A percentile compares a stretch with the other conserved stretches of the same genome.
phyloP scores from a whole-genome alignment of 2,329 filamentous ascomycete genomes.

The Venturiaceae sp. region DNA sequence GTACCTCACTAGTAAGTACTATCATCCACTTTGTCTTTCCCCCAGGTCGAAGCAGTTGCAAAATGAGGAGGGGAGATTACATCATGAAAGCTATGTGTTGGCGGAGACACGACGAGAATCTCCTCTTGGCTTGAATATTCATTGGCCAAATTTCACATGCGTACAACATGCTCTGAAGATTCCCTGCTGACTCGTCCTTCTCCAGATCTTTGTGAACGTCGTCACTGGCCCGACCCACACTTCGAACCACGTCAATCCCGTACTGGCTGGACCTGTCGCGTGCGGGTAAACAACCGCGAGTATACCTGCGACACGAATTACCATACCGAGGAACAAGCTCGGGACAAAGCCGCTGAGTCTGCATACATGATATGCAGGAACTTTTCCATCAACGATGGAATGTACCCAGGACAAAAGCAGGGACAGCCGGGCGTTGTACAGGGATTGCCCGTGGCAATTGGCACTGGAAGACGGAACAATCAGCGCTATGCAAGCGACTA shows the following conservation, averaged over 20 bases:
- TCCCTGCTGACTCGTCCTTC: not conserved
- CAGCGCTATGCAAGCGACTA: slow-evolving; percentile 33
- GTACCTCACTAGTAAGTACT: slow-evolving; percentile 31
- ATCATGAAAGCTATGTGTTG: not conserved
- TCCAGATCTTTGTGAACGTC: slow-evolving; percentile 86
- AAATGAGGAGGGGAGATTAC: not conserved
- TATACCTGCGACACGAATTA: slow-evolving; percentile 87
- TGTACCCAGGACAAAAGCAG: slow-evolving; percentile 53
- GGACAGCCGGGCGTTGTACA: slow-evolving; percentile 46
- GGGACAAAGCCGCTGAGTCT: slow-evolving; percentile 89
- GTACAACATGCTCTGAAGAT: too few relatives aligned
- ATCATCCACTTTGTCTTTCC: not conserved
- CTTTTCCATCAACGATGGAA: slow-evolving; percentile 94
- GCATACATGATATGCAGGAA: slow-evolving; percentile 97
- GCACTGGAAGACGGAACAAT: slow-evolving; percentile 44
- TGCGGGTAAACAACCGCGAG: slow-evolving; percentile 91
- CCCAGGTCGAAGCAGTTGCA: not conserved
- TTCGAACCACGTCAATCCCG: slow-evolving; percentile 73
- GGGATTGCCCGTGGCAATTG: slow-evolving; percentile 55
- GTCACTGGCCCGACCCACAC: slow-evolving; percentile 83
- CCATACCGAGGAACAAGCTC: slow-evolving; percentile 70
- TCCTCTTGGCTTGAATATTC: not conserved
- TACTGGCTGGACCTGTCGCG: slow-evolving; percentile 77
- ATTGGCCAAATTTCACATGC: too few relatives aligned
- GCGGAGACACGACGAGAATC: not conserved